phyloP scores from a whole-genome alignment of 352 stramenopile species.

The Globisporangium parvum region DNA sequence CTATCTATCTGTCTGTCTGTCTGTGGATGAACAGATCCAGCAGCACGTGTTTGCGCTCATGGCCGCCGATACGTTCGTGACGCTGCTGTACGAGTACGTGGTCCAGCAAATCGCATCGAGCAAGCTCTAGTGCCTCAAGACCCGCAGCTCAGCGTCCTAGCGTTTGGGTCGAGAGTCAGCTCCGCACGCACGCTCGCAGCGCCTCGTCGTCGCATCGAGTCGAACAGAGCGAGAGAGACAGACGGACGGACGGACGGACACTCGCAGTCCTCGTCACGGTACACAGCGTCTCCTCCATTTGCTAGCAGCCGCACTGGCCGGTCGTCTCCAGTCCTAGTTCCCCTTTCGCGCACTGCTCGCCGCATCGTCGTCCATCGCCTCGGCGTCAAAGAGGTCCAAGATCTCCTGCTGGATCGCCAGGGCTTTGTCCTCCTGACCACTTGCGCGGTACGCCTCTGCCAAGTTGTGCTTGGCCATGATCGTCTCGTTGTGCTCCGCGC shows the following conservation, averaged over 20 bases:
- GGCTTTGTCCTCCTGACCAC: slow-evolving; percentile 71
- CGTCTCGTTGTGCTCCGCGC: slow-evolving; percentile 63
- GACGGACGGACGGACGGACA: too few species aligned
- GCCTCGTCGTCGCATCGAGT: too few species aligned
- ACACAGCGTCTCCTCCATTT: too few species aligned
- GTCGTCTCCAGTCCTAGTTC: neutral
- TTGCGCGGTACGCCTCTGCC: slow-evolving; percentile 68
- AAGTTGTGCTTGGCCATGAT: slow-evolving; percentile 83
- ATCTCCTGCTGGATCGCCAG: slow-evolving; percentile 77
- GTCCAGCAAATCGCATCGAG: slow-evolving; percentile 16
- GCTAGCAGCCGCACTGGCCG: too few species aligned
- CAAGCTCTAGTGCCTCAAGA: neutral
- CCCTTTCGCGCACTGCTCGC: neutral
- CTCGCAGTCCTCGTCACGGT: too few species aligned
- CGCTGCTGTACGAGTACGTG: slow-evolving; percentile 35
- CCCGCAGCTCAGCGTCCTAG: neutral
- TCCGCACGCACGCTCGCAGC: neutral
- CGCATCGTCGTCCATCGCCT: slow-evolving; percentile 18
- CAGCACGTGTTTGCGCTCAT: slow-evolving; percentile 42
- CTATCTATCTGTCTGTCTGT: slow-evolving; percentile 7
- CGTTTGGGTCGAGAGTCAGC: neutral
- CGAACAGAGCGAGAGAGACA: too few species aligned
- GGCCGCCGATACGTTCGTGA: slow-evolving; percentile 42
- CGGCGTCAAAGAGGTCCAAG: slow-evolving; percentile 62
- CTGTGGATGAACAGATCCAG: slow-evolving; percentile 26